Evolutionary conservation across 331 rosid genomes (phyloP), one percentile per base, ranked within the genome.

Genomic region (Malus hybrid): DNA sequence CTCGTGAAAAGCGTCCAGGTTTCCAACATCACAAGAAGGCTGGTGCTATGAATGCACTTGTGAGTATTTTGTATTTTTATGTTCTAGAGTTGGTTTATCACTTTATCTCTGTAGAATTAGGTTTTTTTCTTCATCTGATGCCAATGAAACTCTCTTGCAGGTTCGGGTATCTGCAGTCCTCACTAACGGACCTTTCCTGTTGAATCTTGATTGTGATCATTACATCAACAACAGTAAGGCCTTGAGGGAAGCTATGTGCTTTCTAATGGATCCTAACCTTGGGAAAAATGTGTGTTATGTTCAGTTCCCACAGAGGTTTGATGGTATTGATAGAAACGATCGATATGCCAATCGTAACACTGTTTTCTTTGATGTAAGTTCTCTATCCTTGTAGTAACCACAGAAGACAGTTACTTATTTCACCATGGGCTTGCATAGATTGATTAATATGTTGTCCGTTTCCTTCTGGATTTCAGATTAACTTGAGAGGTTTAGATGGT

Each of bases 131-230:
- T 31, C 33, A 6, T 56, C 60, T 73, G 60, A 48, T 68, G 50
- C 77, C 44, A 6, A 61, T 62, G 33, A 67, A 22, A 70, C 70
- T 74, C n/a, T 22, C 36, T 75, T 87, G 67, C 87, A 94, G 99
- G 99, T 94, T 81, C 96, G 99, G 65, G 99, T 94, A 32, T 94
- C 99, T 48, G 99, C 97, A 2, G 99, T 94, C 67, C 97, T 94
- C 52, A 94, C 99, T 2, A 94, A 94, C 80, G 99, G 99, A 59
- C 99, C 97, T 71, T 94, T 94, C 89, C 72, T 94, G 81, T 84
- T 94, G 93, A 94, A 94, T 92, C 99, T 94, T 80, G 99, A 94
- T 87, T 94, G 99, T 90, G 99, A 94, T 94, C 99, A 94, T 76
- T 94, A 94, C 88, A 79, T 94, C 67, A 92, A 94, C 84, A 94